Base-by-base conservation (phyloP, 2,329 filamentous ascomycete species). In the Cucurbitaria berberidis region DNA sequence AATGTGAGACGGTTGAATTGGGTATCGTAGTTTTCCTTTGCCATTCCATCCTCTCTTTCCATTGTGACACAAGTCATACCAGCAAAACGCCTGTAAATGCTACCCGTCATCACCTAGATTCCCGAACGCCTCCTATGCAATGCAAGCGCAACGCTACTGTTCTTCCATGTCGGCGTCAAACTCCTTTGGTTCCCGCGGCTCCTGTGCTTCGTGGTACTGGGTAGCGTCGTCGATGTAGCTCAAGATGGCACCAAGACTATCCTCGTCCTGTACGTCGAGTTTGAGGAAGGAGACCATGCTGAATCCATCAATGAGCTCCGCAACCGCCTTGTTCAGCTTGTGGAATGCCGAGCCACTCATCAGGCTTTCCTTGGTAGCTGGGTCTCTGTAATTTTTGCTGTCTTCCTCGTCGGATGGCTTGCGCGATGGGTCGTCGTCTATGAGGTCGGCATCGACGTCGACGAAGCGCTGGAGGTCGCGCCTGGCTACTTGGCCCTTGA, bases 201-300 rank as follows among this genome's bases (percentile, higher is more conserved):
- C 93, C 73, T 97, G 93, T 11, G 92, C 90, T 74, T 97, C 93
- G 70, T 96, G 90, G 74, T 86, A 97, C 73, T 96, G 93, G 62
- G 96, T 95, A 24, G 90, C 90, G 76, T 97, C 91, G 73, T 97
- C 93, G 64, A 97, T 95, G 77, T 96, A 91, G 80, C 91, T 96
- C 64, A 97, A 76, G 22, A 96, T 88, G 1, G 83, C 87, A 1
- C 84, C 88, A 3, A 98, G 87, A 69, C 93, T 98, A 67, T 98
- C 92, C 77, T 98, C 93, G 67, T 96, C 88, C 62, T 95, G 89
- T 24, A 88, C 89, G 70, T 98, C 90, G 39, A 98, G 81, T 78
- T 93, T 91, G 51, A 97, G 81, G 72, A 96, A 99, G 42, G 90
- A 96, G 11, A 99, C 91, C 91, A 99, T 96, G 78, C 92, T 96